Base-by-base conservation (phyloP, 805 yeast species). In the Wickerhamiella allomyrinae region DNA sequence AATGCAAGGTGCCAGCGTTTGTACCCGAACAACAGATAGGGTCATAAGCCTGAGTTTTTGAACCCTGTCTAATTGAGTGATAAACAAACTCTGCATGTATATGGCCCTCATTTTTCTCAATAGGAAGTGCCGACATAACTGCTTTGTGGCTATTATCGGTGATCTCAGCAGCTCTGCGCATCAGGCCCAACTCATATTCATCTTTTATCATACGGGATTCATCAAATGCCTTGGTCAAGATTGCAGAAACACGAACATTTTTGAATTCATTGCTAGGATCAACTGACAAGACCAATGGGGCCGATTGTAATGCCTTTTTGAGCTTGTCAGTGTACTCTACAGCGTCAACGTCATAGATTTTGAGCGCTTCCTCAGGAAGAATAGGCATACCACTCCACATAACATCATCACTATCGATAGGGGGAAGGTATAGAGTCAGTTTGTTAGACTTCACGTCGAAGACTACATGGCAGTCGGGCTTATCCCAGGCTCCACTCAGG, bases 321-420 rank as follows among this genome's bases (percentile, higher is more conserved):
- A 86, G 55, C 4, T 73, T 76, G n/a, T 60, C 53, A 9, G 68
- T 71, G 53, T 79, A 82, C 44, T 73, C 59, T 37, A 87, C 93
- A 34, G 74, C 79, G 58, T 91, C 97, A 23, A 85, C 87, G 54
- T 89, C 95, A 51, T 63, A 89, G 46, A 67, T 69, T 17, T 65
- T 57, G 39, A 59, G 41, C 0, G 95, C 95, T 15, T 79, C 77
- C 37, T 78, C 77, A 3, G 69, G 48, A 31, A 74, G 64, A 41
- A 84, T 48, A 5, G 98, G 98, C 60, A 79, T 56, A 0, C 98
- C 98, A 44, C 91, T 78, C 98, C 98, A 89, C 85, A 91, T 80
- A 34, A 89, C 80, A 56, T 84, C 95, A 35, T 91, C 97, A 34
- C 70, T 63, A 55, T 86, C 95, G 31, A 89, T 68, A 41, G 80